phyloP scores from a whole-genome alignment of 2,329 filamentous ascomycete species.

The Hymenoscyphus occultus region DNA sequence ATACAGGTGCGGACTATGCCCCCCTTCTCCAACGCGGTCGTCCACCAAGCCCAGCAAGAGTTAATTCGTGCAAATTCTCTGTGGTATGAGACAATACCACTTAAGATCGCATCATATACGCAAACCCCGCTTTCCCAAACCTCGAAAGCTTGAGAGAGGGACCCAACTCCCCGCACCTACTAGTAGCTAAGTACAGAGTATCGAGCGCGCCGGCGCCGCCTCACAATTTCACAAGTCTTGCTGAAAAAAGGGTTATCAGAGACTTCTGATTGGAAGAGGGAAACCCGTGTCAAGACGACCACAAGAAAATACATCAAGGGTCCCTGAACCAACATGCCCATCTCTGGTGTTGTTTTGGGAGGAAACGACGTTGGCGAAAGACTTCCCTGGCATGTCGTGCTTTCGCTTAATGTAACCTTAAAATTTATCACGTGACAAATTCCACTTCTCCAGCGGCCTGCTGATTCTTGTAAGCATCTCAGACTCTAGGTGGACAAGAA shows the following conservation, averaged over 20 bases:
- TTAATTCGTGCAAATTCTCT: background rate
- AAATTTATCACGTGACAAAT: background rate
- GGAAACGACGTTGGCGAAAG: constrained; percentile 7
- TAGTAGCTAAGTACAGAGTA: too few relatives aligned
- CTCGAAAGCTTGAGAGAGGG: background rate
- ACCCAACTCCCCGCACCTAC: background rate
- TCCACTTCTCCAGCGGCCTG: background rate
- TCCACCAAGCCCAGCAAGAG: background rate
- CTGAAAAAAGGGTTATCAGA: background rate
- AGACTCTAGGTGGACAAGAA: too few relatives aligned
- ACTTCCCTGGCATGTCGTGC: constrained; percentile 8
- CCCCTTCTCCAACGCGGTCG: background rate
- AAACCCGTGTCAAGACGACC: background rate
- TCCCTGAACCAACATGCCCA: background rate
- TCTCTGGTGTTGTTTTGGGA: background rate
- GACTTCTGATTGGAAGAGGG: background rate
- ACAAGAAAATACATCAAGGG: background rate
- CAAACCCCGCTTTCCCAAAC: background rate
- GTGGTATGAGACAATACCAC: background rate
- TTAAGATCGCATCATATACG: background rate
- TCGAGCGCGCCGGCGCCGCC: background rate
- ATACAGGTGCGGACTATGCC: background rate
- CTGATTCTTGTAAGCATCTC: too few relatives aligned
- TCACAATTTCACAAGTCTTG: background rate
- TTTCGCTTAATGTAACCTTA: constrained; percentile 7